These are phyloP conservation scores for Chalaropsis ovoidea DNA, from an alignment of 2,329 filamentous ascomycete genomes.

Conservation along the genomic window DNA sequence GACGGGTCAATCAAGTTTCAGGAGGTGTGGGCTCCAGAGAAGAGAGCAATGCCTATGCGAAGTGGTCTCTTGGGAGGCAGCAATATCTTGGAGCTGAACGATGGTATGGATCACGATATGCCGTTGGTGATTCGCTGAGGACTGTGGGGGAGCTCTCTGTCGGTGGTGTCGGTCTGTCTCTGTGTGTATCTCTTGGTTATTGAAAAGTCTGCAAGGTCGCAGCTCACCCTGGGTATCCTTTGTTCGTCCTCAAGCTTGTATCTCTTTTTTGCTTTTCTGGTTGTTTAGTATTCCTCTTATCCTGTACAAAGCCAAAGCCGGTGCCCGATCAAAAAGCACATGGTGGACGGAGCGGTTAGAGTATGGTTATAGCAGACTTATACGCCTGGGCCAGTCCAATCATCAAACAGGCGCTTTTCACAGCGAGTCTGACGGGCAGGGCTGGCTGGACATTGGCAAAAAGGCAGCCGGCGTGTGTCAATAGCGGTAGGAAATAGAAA, in stretches of 20 bases:
- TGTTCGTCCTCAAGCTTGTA: neutral
- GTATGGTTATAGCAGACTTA: neutral
- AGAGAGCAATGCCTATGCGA: constrained; percentile 52
- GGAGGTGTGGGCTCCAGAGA: constrained; percentile 61
- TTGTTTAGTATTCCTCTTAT: neutral
- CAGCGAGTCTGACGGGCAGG: neutral
- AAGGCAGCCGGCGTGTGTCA: neutral
- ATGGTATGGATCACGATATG: constrained; percentile 63
- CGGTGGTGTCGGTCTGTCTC: neutral
- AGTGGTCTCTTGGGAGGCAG: constrained; percentile 31
- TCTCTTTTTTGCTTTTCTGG: neutral
- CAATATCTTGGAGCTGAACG: constrained; percentile 70
- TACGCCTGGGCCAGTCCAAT: neutral
- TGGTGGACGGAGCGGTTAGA: neutral
- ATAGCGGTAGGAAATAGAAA: neutral
- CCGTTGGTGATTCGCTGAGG: neutral
- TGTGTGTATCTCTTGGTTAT: neutral
- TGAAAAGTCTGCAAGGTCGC: neutral
- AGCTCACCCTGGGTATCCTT: neutral
- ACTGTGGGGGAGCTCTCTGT: neutral
- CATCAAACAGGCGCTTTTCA: neutral
- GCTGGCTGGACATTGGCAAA: neutral
- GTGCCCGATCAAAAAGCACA: neutral
- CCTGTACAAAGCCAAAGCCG: neutral
- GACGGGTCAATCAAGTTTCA: constrained; percentile 92